phyloP scores from a whole-genome alignment of 202 grass and related monocot genomes.

The Cymbopogon flexuosus region DNA sequence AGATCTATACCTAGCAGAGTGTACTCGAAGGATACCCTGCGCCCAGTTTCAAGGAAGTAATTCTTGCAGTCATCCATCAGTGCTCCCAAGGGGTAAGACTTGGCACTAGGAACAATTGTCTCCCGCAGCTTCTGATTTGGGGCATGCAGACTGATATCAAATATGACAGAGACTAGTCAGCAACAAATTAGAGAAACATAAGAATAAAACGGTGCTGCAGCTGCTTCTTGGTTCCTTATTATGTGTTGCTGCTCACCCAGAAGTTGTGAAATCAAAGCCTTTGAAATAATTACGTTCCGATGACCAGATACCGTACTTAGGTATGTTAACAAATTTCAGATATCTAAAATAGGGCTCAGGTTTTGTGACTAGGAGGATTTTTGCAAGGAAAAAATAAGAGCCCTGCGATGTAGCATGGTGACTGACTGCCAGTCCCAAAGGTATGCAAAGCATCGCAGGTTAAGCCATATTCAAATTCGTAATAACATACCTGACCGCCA shows the following conservation, averaged over 20 bases:
- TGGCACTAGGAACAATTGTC: slow-evolving; percentile 81
- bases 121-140: slow-evolving; percentile 79
- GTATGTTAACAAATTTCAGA: background rate
- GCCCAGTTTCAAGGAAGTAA: slow-evolving; percentile 79
- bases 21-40: slow-evolving; percentile 84
- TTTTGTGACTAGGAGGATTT: background rate
- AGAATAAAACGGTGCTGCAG: background rate
- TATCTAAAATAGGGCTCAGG: background rate
- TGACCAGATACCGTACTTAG: background rate
- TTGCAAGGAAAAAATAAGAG: background rate
- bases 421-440: background rate
- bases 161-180: slow-evolving; percentile 22
- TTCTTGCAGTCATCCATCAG: slow-evolving; percentile 83
- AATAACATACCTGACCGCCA: slow-evolving; percentile 64
- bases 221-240: background rate
- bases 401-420: background rate
- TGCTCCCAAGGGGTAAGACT: slow-evolving; percentile 77
- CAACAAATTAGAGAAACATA: background rate
- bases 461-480: background rate
- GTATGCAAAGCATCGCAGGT: background rate
- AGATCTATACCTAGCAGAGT: slow-evolving; percentile 72
- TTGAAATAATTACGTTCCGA: background rate
- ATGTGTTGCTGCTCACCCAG: background rate
- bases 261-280: background rate
- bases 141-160: slow-evolving; percentile 60